Conservation (phyloP, 1,284 basidiomycete species). For the Trametes versicolor region DNA sequence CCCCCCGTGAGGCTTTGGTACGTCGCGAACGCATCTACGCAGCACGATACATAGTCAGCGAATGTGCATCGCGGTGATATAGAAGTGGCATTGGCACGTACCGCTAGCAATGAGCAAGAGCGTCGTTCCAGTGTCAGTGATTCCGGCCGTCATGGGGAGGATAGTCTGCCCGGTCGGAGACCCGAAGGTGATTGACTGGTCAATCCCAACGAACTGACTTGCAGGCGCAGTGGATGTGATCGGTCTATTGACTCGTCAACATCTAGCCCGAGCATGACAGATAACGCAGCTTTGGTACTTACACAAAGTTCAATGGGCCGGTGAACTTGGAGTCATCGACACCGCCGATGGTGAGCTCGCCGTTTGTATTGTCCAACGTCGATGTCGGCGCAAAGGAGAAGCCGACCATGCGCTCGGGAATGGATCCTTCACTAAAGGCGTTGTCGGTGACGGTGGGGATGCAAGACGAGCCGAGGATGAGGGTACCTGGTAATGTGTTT, state of each 20-base stretch:
- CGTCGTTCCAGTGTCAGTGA: slow-evolving; percentile 44
- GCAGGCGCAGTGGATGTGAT: slow-evolving; percentile 48
- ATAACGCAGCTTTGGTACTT: slow-evolving; percentile 38
- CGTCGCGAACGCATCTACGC: slow-evolving; percentile 20
- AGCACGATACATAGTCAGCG: not conserved
- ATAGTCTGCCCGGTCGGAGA: slow-evolving; percentile 34
- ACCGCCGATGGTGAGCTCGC: slow-evolving; percentile 53
- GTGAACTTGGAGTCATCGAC: slow-evolving; percentile 58
- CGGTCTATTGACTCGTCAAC: slow-evolving; percentile 24
- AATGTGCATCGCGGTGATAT: not conserved
- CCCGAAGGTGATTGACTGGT: slow-evolving; percentile 39
- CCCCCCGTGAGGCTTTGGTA: slow-evolving; percentile 42
- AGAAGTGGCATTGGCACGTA: slow-evolving; percentile 19
- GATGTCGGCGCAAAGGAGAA: slow-evolving; percentile 58
- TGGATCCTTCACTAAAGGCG: slow-evolving; percentile 46
- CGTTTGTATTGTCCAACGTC: slow-evolving; percentile 36
- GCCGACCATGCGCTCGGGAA: slow-evolving; percentile 47
- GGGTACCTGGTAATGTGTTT: slow-evolving; percentile 1
- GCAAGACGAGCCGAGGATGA: slow-evolving; percentile 35
- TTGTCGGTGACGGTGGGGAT: slow-evolving; percentile 55
- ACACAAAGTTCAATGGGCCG: slow-evolving; percentile 58
- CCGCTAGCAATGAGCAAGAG: slow-evolving; percentile 50
- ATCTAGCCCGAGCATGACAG: not conserved
- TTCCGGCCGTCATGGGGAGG: slow-evolving; percentile 37
- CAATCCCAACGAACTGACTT: slow-evolving; percentile 40